These are phyloP conservation scores for Malassezia furfur DNA, from an alignment of 1,284 basidiomycete species.

Conservation along the genomic window DNA sequence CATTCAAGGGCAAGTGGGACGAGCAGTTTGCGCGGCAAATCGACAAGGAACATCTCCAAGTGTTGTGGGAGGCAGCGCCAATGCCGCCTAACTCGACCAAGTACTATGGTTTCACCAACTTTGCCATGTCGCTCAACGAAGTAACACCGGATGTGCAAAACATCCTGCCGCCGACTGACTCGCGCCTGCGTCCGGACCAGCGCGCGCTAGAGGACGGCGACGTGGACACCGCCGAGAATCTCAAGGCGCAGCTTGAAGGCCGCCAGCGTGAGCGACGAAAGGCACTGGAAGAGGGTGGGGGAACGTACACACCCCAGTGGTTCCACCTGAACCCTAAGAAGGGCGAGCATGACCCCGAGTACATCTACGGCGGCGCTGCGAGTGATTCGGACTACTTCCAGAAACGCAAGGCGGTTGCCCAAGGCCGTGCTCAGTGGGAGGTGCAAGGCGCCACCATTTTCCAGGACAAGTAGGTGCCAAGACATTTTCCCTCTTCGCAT, in stretches of 20 bases:
- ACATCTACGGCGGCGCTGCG: constrained; percentile 31
- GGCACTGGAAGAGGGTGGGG: constrained; percentile 47
- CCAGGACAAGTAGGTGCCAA: not conserved
- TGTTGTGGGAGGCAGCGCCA: constrained; percentile 42
- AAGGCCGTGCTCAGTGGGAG: not conserved
- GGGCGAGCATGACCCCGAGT: constrained; percentile 23
- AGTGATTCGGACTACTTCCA: constrained; percentile 32
- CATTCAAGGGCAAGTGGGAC: constrained; percentile 39
- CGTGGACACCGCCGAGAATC: constrained; percentile 63
- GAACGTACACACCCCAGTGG: constrained; percentile 28
- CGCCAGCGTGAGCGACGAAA: constrained; percentile 49
- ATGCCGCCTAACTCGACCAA: constrained; percentile 36
- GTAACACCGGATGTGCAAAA: constrained; percentile 55
- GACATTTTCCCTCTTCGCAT: too few relatives aligned
- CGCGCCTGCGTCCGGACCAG: constrained; percentile 73
- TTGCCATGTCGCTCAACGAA: constrained; percentile 46
- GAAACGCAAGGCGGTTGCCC: not conserved
- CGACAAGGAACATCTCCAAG: constrained; percentile 38
- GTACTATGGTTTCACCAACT: constrained; percentile 48
- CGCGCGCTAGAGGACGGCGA: constrained; percentile 73
- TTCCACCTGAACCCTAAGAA: constrained; percentile 19
- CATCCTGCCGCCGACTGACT: constrained; percentile 71
- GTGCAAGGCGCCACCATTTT: constrained; percentile 3
- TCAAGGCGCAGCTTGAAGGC: constrained; percentile 67
- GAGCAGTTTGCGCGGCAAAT: constrained; percentile 32